A percentile compares a stretch with the other conserved stretches of the same genome.
phyloP scores from a whole-genome alignment of 352 stramenopile species.

The Phytopythium aichiense region DNA sequence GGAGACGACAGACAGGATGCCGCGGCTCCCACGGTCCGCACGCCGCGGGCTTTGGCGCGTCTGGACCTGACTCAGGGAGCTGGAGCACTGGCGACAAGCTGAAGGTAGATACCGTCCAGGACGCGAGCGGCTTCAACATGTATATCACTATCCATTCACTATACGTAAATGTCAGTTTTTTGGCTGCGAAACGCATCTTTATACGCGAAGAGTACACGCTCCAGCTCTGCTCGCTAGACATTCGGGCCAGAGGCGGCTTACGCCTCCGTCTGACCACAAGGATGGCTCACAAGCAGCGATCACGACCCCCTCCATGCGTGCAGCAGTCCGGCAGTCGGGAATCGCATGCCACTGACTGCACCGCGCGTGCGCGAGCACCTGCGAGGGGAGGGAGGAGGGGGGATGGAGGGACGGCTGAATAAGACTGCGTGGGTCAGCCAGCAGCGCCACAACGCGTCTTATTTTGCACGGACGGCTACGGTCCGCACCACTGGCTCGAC shows the following conservation, averaged over 20 bases:
- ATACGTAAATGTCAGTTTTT: not conserved
- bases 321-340: not conserved
- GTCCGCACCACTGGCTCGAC: not conserved
- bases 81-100: not conserved
- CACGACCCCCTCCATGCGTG: too few species aligned
- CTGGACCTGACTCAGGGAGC: not conserved
- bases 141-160: not conserved
- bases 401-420: not conserved
- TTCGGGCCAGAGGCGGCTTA: not conserved
- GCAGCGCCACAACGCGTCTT: not conserved
- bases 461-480: not conserved
- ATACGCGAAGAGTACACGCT: not conserved
- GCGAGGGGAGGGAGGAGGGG: not conserved
- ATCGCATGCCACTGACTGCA: constrained; percentile 3
- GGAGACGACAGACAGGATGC: not conserved
- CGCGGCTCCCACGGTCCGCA: not conserved
- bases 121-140: not conserved
- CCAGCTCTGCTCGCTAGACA: not conserved
- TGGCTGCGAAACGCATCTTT: not conserved
- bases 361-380: not conserved
- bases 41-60: not conserved
- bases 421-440: constrained; percentile 2
- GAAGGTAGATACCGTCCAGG: not conserved
- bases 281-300: not conserved
- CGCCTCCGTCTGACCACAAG: not conserved